Evolutionary conservation across 2,329 filamentous ascomycete species (phyloP).

Genomic region (Aureobasidium pullulans): DNA sequence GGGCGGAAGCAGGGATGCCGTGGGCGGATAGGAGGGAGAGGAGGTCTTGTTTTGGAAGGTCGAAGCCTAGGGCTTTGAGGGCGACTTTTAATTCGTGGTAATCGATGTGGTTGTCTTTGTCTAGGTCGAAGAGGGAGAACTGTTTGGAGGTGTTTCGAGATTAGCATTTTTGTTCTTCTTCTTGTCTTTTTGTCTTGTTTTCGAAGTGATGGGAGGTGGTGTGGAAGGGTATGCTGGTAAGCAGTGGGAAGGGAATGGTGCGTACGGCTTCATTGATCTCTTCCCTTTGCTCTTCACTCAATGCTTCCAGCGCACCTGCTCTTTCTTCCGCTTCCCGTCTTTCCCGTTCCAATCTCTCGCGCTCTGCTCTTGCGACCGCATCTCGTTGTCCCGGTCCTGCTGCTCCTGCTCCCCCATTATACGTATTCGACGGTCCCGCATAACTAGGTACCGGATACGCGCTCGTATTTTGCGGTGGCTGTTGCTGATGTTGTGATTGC

Average conservation of each 20-base stretch:
- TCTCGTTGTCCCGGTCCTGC: constrained; percentile 33
- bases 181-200: too few relatives aligned
- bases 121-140: constrained; percentile 94
- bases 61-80: constrained; percentile 90
- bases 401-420: constrained; percentile 27
- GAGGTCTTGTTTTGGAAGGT: constrained; percentile 78
- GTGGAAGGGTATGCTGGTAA: background rate
- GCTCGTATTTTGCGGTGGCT: constrained; percentile 17
- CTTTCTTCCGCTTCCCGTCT: constrained; percentile 36
- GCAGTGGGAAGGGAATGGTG: constrained; percentile 17
- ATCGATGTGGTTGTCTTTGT: constrained; percentile 89
- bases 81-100: constrained; percentile 98
- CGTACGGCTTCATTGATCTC: constrained; percentile 90
- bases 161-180: background rate
- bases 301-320: constrained; percentile 40
- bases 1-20: constrained; percentile 51
- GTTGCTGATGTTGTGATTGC: constrained; percentile 13
- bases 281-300: constrained; percentile 60
- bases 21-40: constrained; percentile 73
- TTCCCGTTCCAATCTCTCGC: constrained; percentile 34
- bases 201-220: background rate
- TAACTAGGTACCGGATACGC: constrained; percentile 24
- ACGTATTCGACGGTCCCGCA: constrained; percentile 18
- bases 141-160: constrained; percentile 28
- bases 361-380: constrained; percentile 35